Evolutionary conservation across 2,329 filamentous ascomycete genomes (phyloP).

Genomic region (Diaporthe capsici): DNA sequence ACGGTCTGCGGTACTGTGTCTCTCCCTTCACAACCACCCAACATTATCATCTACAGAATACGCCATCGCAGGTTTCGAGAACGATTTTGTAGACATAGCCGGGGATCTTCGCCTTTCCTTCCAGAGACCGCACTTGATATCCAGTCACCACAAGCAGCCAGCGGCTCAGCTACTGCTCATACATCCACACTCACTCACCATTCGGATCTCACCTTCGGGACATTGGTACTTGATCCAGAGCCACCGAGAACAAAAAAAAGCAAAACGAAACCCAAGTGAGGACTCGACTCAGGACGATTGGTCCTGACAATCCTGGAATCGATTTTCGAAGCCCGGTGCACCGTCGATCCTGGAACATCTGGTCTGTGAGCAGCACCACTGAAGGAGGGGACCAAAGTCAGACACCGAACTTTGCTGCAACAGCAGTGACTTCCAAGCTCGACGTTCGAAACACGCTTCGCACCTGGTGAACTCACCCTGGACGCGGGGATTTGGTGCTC

Average conservation of each 20-base stretch:
- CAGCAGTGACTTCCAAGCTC: slow-evolving; percentile 27
- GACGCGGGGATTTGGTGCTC: not conserved
- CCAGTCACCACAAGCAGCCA: not conserved
- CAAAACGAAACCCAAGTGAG: not conserved
- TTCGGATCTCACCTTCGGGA: not conserved
- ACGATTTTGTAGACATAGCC: slow-evolving; percentile 33
- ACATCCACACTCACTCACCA: slow-evolving; percentile 20
- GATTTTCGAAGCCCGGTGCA: slow-evolving; percentile 29
- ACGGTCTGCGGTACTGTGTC: slow-evolving; percentile 28
- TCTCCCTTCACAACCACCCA: slow-evolving; percentile 16
- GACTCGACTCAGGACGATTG: not conserved
- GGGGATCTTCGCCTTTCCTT: slow-evolving; percentile 26
- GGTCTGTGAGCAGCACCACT: not conserved
- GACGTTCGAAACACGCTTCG: slow-evolving; percentile 11
- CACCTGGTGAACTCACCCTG: slow-evolving; percentile 18
- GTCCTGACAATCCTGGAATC: not conserved
- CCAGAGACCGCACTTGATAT: slow-evolving; percentile 27
- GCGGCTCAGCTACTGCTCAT: not conserved
- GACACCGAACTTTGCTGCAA: slow-evolving; percentile 10
- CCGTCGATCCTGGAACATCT: slow-evolving; percentile 8
- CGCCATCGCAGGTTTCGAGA: slow-evolving; percentile 37
- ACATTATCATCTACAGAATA: slow-evolving; percentile 32
- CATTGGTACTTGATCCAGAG: slow-evolving; percentile 12
- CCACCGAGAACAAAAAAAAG: slow-evolving; percentile 2
- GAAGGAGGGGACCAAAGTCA: slow-evolving; percentile 22